phyloP scores from a whole-genome alignment of 1,284 basidiomycete species.

The Apiotrichum porosum region DNA sequence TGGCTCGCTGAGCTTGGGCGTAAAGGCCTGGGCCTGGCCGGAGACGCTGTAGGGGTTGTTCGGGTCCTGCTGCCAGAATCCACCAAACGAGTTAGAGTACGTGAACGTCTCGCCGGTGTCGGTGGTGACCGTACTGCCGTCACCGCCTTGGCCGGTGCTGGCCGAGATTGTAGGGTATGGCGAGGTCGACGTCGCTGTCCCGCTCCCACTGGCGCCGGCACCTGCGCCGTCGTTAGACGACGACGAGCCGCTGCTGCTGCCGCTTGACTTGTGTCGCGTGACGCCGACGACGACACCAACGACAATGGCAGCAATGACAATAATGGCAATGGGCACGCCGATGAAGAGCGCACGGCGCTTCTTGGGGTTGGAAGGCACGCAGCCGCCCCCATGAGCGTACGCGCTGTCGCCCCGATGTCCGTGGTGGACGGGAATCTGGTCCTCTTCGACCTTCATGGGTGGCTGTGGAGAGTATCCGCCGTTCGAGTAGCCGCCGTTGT shows the following conservation, averaged over 20 bases:
- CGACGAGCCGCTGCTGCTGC: neutral
- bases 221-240: too few relatives aligned
- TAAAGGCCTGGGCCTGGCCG: conserved; percentile 9
- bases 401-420: too few relatives aligned
- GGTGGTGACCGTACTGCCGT: conserved; percentile 35
- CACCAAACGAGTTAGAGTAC: conserved; percentile 73
- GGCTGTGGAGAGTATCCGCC: too few relatives aligned
- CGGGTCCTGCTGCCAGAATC: conserved; percentile 63
- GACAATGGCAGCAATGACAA: neutral
- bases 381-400: too few relatives aligned
- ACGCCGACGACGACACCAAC: conserved; percentile 5
- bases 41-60: conserved; percentile 56
- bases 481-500: too few relatives aligned
- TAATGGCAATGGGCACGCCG: conserved; percentile 29
- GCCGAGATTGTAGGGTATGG: neutral
- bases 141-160: conserved; percentile 18
- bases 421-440: too few relatives aligned
- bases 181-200: conserved; percentile 3
- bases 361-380: neutral
- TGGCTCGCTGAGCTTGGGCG: conserved; percentile 61
- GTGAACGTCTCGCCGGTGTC: conserved; percentile 65
- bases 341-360: conserved; percentile 34
- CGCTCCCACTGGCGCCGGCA: neutral
- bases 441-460: too few relatives aligned
- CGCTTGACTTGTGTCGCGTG: conserved; percentile 1